Base-by-base conservation (phyloP, 331 rosid species). In the Pyracantha coccinea region DNA sequence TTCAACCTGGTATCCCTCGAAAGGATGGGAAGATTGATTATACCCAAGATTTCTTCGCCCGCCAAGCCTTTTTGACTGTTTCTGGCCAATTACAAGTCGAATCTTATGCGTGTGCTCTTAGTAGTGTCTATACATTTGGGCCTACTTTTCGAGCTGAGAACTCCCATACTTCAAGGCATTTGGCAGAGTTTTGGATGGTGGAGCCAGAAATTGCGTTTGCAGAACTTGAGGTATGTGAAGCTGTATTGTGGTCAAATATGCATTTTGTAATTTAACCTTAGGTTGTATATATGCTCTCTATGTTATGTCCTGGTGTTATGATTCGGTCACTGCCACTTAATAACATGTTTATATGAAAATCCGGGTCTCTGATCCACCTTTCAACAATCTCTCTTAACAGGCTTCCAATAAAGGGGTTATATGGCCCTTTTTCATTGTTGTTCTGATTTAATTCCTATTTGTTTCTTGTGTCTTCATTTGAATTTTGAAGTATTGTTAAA, bases 121-220 rank as follows among this genome's bases (percentile, higher is more conserved):
- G 92, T 72, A 86, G 86, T 29, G 99, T 92, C 20, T 95, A 95
- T 81, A 92, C 99, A 2, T 95, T 92, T 84, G 99, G 96, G 55
- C 97, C 99, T 1, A 95, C 97, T 6, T 95, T 95, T 77, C 95
- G 99, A 17, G 99, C 99, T 1, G 99, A 95, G 89, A 78, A 95
- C 55, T 95, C 99, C 81, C 99, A 95, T 79, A 92, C 99, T 54
- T 79, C 99, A 9, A 88, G 99, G 86, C 99, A 95, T 89, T 78
- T 95, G 82, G 96, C 99, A 12, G 99, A 95, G 69, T 95, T 95
- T 83, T 95, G 99, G 99, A 95, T 95, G 99, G 97, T 95, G 55
- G 97, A 95, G 76, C 99, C 99, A 53, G 99, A 95, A 87, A 81
- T 95, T 74, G 99, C 97, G 1, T 92, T 95, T 89, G 97, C 99